These are phyloP conservation scores for Rosa chinensis DNA, from an alignment of 306 rosid genomes.

Conservation along the genomic window DNA sequence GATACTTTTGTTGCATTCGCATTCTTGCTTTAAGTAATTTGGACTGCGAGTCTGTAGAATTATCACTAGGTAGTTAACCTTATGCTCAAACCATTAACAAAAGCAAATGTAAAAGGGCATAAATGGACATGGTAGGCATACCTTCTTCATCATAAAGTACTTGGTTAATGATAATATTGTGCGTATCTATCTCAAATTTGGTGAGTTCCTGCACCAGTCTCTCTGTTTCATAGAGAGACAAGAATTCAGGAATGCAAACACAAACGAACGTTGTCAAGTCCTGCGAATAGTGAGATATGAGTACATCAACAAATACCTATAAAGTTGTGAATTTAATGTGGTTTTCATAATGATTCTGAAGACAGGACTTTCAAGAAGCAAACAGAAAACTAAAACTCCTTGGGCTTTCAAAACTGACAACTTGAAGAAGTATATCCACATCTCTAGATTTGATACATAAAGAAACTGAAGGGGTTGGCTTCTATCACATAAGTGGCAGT, in stretches of 20 bases:
- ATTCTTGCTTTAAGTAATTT: slow-evolving; percentile 91
- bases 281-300: slow-evolving; percentile 49
- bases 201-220: slow-evolving; percentile 95
- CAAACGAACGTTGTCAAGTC: slow-evolving; percentile 96
- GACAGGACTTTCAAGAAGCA: background rate
- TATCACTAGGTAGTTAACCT: background rate
- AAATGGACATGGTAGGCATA: slow-evolving; percentile 20
- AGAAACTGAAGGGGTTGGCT: background rate
- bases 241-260: slow-evolving; percentile 99
- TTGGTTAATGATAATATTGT: slow-evolving; percentile 96
- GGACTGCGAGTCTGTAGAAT: slow-evolving; percentile 70
- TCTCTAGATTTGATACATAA: background rate
- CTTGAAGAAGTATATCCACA: background rate
- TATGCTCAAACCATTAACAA: background rate
- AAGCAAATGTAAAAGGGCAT: background rate
- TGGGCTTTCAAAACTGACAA: background rate
- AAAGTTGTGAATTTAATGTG: background rate
- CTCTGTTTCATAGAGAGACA: slow-evolving; percentile 96
- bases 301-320: background rate
- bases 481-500: background rate
- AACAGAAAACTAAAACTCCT: background rate
- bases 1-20: slow-evolving; percentile 96
- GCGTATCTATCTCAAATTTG: slow-evolving; percentile 96
- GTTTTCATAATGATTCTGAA: background rate
- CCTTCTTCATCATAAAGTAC: slow-evolving; percentile 89